Evolutionary conservation across 2,329 filamentous ascomycete genomes (phyloP).

Genomic region (Fusarium aywerte): DNA sequence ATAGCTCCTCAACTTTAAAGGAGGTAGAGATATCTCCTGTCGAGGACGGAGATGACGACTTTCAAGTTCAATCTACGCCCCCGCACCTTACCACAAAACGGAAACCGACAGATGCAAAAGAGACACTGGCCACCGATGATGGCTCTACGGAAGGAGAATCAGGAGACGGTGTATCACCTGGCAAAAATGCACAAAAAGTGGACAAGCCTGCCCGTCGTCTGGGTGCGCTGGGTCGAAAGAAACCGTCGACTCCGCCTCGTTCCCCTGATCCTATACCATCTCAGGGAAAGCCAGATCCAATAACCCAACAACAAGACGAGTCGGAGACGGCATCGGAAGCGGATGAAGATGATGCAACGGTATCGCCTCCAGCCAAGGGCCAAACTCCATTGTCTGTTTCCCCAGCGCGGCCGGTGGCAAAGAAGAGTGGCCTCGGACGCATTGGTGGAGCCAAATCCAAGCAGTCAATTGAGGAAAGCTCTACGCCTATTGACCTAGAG

Average conservation of each 20-base stretch:
- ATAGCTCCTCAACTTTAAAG: constrained; percentile 23
- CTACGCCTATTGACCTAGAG: constrained; percentile 14
- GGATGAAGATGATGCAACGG: constrained; percentile 49
- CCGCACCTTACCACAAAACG: constrained; percentile 50
- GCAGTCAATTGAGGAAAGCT: constrained; percentile 17
- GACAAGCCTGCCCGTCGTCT: constrained; percentile 44
- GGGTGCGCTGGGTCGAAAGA: constrained; percentile 53
- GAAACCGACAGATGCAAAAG: constrained; percentile 33
- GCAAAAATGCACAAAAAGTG: constrained; percentile 26
- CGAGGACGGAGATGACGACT: constrained; percentile 61
- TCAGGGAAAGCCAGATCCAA: constrained; percentile 4
- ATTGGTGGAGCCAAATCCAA: constrained; percentile 53
- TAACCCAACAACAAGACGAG: constrained; percentile 38
- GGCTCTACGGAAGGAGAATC: constrained; percentile 50
- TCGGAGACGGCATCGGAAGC: constrained; percentile 59
- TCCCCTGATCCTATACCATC: constrained; percentile 29
- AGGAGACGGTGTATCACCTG: constrained; percentile 5
- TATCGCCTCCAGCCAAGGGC: constrained; percentile 35
- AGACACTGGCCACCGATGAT: constrained; percentile 40
- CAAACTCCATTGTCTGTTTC: constrained; percentile 38
- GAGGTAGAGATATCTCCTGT: constrained; percentile 38
- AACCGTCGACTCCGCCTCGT: constrained; percentile 44
- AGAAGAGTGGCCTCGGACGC: constrained; percentile 53
- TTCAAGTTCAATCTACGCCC: constrained; percentile 63
- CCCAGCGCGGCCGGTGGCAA: constrained; percentile 40